These are phyloP conservation scores for Alloteropsis semialata DNA, from an alignment of 176 grass and related monocot species.

Conservation along the genomic window DNA sequence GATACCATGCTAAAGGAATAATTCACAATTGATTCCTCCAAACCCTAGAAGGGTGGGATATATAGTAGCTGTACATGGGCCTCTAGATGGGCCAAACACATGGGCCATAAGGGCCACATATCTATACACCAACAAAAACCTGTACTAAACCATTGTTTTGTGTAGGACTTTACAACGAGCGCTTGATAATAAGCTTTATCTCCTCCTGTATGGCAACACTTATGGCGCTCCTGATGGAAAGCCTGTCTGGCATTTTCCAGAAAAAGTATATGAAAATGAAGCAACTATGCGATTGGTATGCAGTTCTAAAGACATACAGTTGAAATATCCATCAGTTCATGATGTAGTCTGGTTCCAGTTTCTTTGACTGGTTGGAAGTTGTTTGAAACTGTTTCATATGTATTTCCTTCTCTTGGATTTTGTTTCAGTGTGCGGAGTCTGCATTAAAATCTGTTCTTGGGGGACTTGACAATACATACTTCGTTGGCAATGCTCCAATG, in stretches of 20 bases:
- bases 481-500: conserved; percentile 98
- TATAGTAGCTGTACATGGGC: too few relatives aligned
- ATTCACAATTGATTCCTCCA: too few relatives aligned
- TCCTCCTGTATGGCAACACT: conserved; percentile 71
- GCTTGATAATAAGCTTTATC: conserved; percentile 89
- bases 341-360: conserved; percentile 12
- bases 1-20: too few relatives aligned
- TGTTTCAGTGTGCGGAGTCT: conserved; percentile 84
- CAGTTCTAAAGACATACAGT: background rate
- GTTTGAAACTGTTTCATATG: background rate
- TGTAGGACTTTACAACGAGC: conserved; percentile 86
- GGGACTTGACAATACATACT: conserved; percentile 76
- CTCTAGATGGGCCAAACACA: too few relatives aligned
- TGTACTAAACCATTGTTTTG: conserved; percentile 9
- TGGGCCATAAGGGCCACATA: too few relatives aligned
- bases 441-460: conserved; percentile 82
- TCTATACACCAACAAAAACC: too few relatives aligned
- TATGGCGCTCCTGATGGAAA: conserved; percentile 62
- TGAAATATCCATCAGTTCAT: background rate
- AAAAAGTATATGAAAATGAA: conserved; percentile 94
- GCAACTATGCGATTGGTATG: conserved; percentile 72
- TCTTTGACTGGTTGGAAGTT: background rate
- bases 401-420: background rate
- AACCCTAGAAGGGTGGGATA: too few relatives aligned
- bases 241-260: conserved; percentile 90